Base-by-base conservation (phyloP, 441 rosid species). In the Syzygium malaccense region DNA sequence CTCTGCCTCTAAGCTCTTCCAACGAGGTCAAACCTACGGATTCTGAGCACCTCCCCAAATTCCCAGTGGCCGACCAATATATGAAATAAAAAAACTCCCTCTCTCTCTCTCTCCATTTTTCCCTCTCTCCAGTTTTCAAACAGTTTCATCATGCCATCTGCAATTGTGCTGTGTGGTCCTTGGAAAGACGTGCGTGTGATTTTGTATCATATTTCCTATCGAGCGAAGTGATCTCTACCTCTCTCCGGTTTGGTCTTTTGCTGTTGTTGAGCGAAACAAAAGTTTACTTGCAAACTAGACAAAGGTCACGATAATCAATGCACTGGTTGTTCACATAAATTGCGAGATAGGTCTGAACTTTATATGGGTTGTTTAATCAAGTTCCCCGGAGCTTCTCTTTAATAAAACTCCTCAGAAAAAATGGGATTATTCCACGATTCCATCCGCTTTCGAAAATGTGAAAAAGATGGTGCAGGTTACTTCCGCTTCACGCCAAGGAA, bases 1-100 rank as follows among this genome's bases (percentile, higher is more conserved):
- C 80, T 6, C 4, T 41, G 83, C 51, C n/a, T 41, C 51, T 17
- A 53, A 87, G 93, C 94, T 87, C 93, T 71, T 54, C 54, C 85
- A 85, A 85, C 90, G 92, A 93, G 95, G 93, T 91, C 93, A 92
- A 92, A 87, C 89, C 84, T 75, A 85, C 71, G 86, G 88, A 75
- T 48, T 37, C 25, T 14, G n/a, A 75, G 45, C 75, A 75, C 56
- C n/a, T 18, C 41, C 55, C 49, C 30, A 41, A 51, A 78, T 79
- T 88, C 64, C 87, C 91, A 89, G 92, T 93, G 96, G 96, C 96
- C 95, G 95, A 95, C 96, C 83, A 41, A 25, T 7, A 64, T 15
- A 37, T 4, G 10, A 19, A 71, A 33, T 4, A n/a, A 68, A 11
- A 11, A 20, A 71, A 19, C 37, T 95, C 95, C 96, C 92, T 91